Evolutionary conservation across 345 rosid species (phyloP), one percentile per base, ranked within the genome.

Genomic region (Firmiana major): DNA sequence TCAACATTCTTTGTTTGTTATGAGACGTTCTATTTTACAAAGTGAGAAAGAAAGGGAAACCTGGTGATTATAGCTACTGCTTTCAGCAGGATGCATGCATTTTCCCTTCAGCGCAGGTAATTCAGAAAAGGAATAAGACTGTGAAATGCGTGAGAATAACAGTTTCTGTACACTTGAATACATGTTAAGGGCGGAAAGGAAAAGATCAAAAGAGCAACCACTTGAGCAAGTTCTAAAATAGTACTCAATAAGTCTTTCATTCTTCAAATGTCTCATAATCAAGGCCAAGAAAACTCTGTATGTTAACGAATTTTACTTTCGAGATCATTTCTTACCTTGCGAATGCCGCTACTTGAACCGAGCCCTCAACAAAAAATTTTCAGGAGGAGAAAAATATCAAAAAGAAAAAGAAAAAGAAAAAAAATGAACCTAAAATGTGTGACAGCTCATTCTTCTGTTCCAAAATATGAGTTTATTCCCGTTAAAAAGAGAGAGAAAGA

Each of bases 361-460:
- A 45, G 59, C 69, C 24, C 48, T 51, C 28, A 38, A 68, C 46
- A 26, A 40, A 75, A 36, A 54, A 67, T 71, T 10, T 75, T 63
- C 53, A 74, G 51, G 68, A 60, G 24, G 69, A 28, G 58, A 75
- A 66, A 38, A 66, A 17, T 15, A 3, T 17, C 36, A 43, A 43
- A 57, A 7, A 46, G 46, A 13, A 21, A 64, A 46, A 60, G 13
- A 21, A 69, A 40, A 80, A 60, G 65, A 45, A 38, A 16, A 51
- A 51, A 51, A 7, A 60, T 36, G 22, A 78, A 40, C 64, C 73
- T 22, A 22, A 79, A 66, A 63, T 24, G 45, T 19, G 21, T 17
- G 57, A 13, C 38, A 43, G 13, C 46, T 75, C 77, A 75, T 21
- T 62, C 28, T 34, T 51, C 42, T 46, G 26, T 45, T n/a, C 77